Percentiles rank a stretch among this genome's conserved stretches.
Evolutionary conservation across 139 green algal genomes (phyloP).

Genomic region (Picochlorum costavermella): DNA sequence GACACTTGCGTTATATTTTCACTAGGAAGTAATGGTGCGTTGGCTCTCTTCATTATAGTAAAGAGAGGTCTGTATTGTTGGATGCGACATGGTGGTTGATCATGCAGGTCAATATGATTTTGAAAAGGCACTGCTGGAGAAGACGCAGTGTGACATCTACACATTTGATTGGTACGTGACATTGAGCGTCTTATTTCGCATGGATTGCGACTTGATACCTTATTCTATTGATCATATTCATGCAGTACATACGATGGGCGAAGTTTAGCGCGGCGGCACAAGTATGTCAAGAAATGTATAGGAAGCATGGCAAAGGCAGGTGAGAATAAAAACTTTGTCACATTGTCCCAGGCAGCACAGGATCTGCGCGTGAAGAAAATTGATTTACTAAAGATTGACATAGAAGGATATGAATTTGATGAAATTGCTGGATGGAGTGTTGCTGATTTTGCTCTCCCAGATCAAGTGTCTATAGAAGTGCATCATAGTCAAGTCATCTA

Average conservation of each 20-base stretch:
- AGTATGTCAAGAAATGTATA: constrained; percentile 9
- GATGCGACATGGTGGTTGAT: neutral
- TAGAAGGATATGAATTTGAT: constrained; percentile 21
- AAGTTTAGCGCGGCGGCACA: neutral
- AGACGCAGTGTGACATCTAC: neutral
- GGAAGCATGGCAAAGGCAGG: constrained; percentile 3
- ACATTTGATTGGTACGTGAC: neutral
- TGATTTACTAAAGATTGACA: constrained; percentile 20
- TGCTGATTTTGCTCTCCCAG: constrained; percentile 1
- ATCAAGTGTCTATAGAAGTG: constrained; percentile 9
- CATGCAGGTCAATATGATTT: constrained; percentile 5
- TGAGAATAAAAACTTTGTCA: constrained; percentile 7
- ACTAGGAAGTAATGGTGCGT: neutral
- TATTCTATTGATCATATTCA: neutral
- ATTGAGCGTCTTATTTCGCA: neutral
- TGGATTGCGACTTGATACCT: neutral
- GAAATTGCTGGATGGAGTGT: constrained; percentile 10
- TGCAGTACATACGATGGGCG: neutral
- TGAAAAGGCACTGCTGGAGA: neutral
- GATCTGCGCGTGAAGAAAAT: neutral
- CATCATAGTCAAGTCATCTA: constrained; percentile 10
- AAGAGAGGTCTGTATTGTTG: neutral
- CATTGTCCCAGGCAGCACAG: neutral
- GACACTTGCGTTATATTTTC: neutral
- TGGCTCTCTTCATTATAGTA: neutral